phyloP scores from a whole-genome alignment of 495 filamentous ascomycete genomes.

The Oleoguttula mirabilis region DNA sequence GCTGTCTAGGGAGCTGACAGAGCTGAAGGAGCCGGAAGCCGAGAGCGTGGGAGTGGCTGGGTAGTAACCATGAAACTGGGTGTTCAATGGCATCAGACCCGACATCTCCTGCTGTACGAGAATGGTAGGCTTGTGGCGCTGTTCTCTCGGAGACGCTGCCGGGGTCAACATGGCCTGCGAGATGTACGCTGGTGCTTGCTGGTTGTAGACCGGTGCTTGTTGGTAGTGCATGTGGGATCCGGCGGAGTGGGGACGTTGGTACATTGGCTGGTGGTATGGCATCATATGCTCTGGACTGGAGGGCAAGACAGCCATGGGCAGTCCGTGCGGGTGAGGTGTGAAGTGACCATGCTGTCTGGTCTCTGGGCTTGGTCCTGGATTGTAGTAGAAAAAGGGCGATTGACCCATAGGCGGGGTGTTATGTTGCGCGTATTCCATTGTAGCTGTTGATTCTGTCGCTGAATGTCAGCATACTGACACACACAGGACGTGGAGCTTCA shows the following conservation, averaged over 20 bases:
- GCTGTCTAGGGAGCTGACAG: conserved; percentile 74
- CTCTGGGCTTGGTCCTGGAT: conserved; percentile 61
- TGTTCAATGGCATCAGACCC: conserved; percentile 61
- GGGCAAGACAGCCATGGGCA: conserved; percentile 33
- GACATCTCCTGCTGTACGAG: conserved; percentile 48
- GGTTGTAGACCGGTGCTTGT: conserved; percentile 37
- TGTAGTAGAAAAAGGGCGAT: conserved; percentile 85
- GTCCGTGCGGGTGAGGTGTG: conserved; percentile 47
- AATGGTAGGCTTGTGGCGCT: conserved; percentile 63
- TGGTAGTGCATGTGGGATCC: conserved; percentile 34
- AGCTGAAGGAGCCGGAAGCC: conserved; percentile 53
- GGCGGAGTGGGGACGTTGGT: conserved; percentile 57
- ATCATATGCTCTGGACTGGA: conserved; percentile 27
- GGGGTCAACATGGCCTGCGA: conserved; percentile 59
- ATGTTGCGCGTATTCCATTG: conserved; percentile 41
- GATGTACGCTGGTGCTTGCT: conserved; percentile 37
- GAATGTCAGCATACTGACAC: background rate
- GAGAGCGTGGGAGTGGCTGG: conserved; percentile 85
- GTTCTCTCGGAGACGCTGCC: conserved; percentile 64
- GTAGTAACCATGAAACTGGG: conserved; percentile 63
- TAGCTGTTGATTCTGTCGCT: background rate
- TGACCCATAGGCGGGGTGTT: conserved; percentile 53
- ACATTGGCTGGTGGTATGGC: conserved; percentile 43
- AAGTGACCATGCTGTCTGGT: conserved; percentile 72
- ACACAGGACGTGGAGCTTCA: too few relatives aligned